A percentile compares a stretch with the other conserved stretches of the same genome.
phyloP scores from a whole-genome alignment of 768 basidiomycete genomes.

The Lyophyllum shimeji region DNA sequence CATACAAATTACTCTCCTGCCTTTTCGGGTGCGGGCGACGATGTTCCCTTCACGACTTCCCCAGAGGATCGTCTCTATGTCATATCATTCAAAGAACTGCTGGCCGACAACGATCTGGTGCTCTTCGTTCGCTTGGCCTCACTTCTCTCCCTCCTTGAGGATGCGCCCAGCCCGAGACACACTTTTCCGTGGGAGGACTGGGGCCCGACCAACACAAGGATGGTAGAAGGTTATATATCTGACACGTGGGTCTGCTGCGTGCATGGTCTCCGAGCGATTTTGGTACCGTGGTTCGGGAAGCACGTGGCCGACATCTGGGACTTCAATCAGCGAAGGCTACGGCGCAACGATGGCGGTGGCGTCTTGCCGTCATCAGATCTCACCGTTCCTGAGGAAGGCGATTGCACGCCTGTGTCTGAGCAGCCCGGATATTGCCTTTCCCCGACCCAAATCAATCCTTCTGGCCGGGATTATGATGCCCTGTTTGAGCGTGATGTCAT shows the following conservation, averaged over 20 bases:
- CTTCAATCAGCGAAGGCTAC: too few species aligned
- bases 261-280: conserved; percentile 7
- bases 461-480: too few species aligned
- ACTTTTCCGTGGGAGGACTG: conserved; percentile 5
- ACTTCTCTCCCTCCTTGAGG: background rate
- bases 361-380: too few species aligned
- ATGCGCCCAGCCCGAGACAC: background rate
- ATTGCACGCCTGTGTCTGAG: too few species aligned
- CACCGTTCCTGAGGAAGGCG: too few species aligned
- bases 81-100: background rate
- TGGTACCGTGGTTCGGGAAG: background rate
- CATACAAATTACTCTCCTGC: too few species aligned
- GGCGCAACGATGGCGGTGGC: too few species aligned
- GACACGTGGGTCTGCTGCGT: conserved; percentile 13
- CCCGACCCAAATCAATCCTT: too few species aligned
- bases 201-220: conserved; percentile 5
- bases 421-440: too few species aligned
- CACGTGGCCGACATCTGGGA: too few species aligned
- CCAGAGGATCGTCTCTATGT: conserved; percentile 5
- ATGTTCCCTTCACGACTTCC: conserved; percentile 9
- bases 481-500: too few species aligned
- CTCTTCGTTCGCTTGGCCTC: conserved; percentile 6
- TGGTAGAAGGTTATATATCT: background rate
- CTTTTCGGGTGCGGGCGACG: background rate
- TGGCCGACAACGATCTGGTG: background rate